Percentiles rank a stretch among this genome's conserved stretches.
phyloP scores from a whole-genome alignment of 2,329 filamentous ascomycete species.

The Aspergillus fijiensis region DNA sequence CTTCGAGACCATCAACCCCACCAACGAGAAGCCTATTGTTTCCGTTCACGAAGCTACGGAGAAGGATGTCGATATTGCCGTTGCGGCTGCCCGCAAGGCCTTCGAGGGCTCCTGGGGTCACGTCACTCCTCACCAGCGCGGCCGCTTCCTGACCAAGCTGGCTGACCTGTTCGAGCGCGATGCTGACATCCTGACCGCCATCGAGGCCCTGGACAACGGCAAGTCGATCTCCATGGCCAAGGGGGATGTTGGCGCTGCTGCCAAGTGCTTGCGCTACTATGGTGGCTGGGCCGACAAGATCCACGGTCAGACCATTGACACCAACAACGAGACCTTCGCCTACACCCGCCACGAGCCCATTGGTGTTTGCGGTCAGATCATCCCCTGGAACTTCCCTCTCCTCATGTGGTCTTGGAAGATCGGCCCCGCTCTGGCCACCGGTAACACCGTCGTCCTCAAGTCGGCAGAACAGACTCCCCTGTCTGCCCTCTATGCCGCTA shows the following conservation, averaged over 20 bases:
- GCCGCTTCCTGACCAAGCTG: constrained; percentile 69
- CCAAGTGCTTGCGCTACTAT: constrained; percentile 78
- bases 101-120: constrained; percentile 72
- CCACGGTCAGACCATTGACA: constrained; percentile 81
- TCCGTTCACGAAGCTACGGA: constrained; percentile 81
- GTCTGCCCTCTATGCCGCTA: constrained; percentile 60
- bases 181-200: constrained; percentile 69
- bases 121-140: constrained; percentile 68
- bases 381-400: constrained; percentile 85
- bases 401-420: constrained; percentile 86
- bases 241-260: constrained; percentile 68
- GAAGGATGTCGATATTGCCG: constrained; percentile 73
- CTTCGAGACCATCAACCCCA: constrained; percentile 88
- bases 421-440: constrained; percentile 65
- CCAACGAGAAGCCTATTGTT: constrained; percentile 80
- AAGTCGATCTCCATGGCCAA: constrained; percentile 52
- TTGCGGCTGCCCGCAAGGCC: constrained; percentile 79
- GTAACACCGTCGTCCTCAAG: constrained; percentile 64
- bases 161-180: constrained; percentile 80
- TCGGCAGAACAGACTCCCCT: constrained; percentile 67
- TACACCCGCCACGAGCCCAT: constrained; percentile 79
- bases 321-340: constrained; percentile 74
- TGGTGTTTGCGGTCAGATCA: constrained; percentile 83
- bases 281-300: constrained; percentile 96
- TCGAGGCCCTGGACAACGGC: constrained; percentile 71